Conservation (phyloP, 2,329 filamentous ascomycete genomes). For the Fulvia fulva region DNA sequence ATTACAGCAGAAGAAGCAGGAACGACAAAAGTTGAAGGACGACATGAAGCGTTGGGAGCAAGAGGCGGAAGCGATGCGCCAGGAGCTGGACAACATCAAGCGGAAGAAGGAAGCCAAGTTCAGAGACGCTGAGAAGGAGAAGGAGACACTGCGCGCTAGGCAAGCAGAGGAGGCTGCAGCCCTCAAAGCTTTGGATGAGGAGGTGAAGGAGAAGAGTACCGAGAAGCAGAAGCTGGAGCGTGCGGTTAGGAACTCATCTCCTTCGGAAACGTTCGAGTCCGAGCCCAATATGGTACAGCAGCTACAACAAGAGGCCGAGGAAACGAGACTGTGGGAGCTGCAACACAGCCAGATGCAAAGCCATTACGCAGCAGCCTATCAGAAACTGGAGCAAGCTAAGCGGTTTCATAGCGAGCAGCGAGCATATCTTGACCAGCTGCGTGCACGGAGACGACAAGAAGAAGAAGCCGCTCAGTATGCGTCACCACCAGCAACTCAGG, state of each 20-base stretch:
- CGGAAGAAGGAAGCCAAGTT: constrained; percentile 38
- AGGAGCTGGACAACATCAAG: constrained; percentile 42
- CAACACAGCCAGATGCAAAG: constrained; percentile 29
- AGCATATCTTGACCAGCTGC: constrained; percentile 27
- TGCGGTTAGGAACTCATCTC: constrained; percentile 55
- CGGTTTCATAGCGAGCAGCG: constrained; percentile 44
- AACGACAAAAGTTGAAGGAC: constrained; percentile 66
- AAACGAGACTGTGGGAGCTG: constrained; percentile 38
- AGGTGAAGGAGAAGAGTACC: constrained; percentile 66
- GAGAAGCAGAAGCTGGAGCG: constrained; percentile 70
- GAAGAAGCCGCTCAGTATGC: constrained; percentile 24
- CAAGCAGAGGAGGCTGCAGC: constrained; percentile 41
- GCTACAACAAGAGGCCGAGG: constrained; percentile 37
- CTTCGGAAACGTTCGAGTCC: constrained; percentile 21
- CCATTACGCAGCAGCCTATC: constrained; percentile 30
- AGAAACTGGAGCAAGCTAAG: constrained; percentile 33
- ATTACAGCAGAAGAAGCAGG: constrained; percentile 64
- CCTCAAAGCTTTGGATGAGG: constrained; percentile 64
- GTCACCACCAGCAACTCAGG: constrained; percentile 23
- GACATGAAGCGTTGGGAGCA: constrained; percentile 66
- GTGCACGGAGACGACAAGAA: constrained; percentile 30
- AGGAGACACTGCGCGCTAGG: constrained; percentile 40
- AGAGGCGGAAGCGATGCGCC: constrained; percentile 55
- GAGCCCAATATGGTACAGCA: constrained; percentile 34
- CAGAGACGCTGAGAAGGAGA: constrained; percentile 36